A percentile compares a stretch with the other conserved stretches of the same genome.
These are phyloP conservation scores for Fusarium bulbicola DNA, from an alignment of 2,329 filamentous ascomycete genomes.

Conservation along the genomic window DNA sequence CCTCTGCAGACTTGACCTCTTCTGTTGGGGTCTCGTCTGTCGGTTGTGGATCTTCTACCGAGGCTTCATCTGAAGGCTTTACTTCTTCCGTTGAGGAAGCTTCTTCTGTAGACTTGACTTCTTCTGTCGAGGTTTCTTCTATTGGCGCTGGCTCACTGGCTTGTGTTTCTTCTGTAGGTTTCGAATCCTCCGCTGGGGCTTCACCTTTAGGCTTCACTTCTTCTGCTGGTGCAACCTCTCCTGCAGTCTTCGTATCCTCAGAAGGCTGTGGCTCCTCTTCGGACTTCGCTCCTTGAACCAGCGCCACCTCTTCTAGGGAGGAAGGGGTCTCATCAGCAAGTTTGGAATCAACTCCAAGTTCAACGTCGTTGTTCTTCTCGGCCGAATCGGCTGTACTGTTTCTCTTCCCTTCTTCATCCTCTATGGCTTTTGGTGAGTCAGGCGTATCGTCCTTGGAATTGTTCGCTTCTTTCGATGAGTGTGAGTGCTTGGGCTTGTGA, in stretches of 20 bases:
- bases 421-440: background rate
- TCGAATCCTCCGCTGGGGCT: background rate
- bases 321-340: background rate
- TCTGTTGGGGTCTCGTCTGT: background rate
- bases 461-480: slow-evolving; percentile 16
- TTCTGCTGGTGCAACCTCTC: background rate
- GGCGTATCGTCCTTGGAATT: slow-evolving; percentile 5
- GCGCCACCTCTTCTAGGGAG: background rate
- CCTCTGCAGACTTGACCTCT: background rate
- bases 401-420: slow-evolving; percentile 7
- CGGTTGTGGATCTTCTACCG: background rate
- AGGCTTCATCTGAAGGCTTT: background rate
- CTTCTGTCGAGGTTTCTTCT: background rate
- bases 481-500: slow-evolving; percentile 34
- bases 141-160: background rate
- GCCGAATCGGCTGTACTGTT: background rate
- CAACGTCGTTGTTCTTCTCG: slow-evolving; percentile 3
- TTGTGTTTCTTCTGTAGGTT: background rate
- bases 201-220: slow-evolving; percentile 12
- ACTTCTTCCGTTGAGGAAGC: background rate
- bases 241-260: background rate
- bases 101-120: background rate
- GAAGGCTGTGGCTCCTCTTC: background rate
- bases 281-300: background rate
- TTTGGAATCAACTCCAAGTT: slow-evolving; percentile 10